Conservation (phyloP, 1,284 basidiomycete genomes). For the Clitocybe nebularis region DNA sequence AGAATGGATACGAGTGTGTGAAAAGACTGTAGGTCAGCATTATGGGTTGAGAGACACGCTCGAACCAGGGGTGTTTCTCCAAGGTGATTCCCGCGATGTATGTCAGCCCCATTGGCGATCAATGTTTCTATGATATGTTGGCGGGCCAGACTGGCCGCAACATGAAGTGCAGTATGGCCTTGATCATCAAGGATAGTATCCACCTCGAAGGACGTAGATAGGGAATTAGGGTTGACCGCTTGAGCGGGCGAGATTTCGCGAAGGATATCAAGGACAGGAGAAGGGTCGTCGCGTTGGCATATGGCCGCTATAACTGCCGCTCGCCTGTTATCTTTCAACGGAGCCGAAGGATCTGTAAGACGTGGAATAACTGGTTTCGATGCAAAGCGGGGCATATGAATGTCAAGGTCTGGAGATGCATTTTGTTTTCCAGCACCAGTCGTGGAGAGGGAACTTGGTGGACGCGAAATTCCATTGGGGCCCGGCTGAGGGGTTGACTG, state of each 20-base stretch:
- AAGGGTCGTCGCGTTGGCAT: constrained; percentile 64
- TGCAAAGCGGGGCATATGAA: constrained; percentile 55
- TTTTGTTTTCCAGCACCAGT: constrained; percentile 29
- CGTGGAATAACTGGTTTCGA: constrained; percentile 63
- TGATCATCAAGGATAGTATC: constrained; percentile 90
- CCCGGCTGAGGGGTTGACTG: constrained; percentile 17
- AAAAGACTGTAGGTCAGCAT: constrained; percentile 80
- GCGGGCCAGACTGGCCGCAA: constrained; percentile 86
- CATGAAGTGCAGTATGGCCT: constrained; percentile 92
- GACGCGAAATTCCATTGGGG: constrained; percentile 33
- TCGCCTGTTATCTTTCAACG: constrained; percentile 60
- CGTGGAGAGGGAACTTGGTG: constrained; percentile 26
- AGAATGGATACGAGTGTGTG: constrained; percentile 62
- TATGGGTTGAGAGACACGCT: constrained; percentile 86
- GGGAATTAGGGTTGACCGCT: constrained; percentile 21
- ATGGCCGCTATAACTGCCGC: constrained; percentile 60
- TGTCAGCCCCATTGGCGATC: constrained; percentile 74
- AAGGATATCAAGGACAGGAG: constrained; percentile 56
- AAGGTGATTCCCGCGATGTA: constrained; percentile 86
- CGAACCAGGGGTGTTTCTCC: constrained; percentile 96
- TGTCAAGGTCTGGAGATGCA: constrained; percentile 31
- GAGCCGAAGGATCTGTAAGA: constrained; percentile 49
- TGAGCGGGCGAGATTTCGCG: constrained; percentile 57
- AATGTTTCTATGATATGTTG: constrained; percentile 65
- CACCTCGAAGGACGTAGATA: constrained; percentile 47